Evolutionary conservation across 495 filamentous ascomycete species (phyloP).

Genomic region (Xylaria flabelliformis): DNA sequence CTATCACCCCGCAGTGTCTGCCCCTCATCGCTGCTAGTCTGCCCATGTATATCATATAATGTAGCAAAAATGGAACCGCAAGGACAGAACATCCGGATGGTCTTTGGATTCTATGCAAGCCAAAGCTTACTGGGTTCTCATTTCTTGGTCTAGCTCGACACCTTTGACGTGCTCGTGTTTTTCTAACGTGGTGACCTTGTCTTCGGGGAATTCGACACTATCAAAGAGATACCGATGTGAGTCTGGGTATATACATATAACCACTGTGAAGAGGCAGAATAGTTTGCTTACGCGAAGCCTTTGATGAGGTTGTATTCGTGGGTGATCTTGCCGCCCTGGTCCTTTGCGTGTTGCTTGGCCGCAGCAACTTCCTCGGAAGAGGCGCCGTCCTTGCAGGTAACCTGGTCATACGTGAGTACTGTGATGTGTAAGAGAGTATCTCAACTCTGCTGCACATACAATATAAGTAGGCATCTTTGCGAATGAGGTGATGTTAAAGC

Average conservation of each 20-base stretch:
- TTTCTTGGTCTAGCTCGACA: slow-evolving; percentile 75
- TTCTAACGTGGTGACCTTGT: slow-evolving; percentile 65
- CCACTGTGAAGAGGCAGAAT: not conserved
- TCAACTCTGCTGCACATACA: slow-evolving; percentile 51
- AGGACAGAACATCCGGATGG: not conserved
- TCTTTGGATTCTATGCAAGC: not conserved
- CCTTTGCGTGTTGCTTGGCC: slow-evolving; percentile 73
- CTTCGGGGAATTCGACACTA: slow-evolving; percentile 78
- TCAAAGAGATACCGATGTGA: slow-evolving; percentile 3
- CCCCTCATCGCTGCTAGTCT: slow-evolving; percentile 3
- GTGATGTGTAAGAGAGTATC: not conserved
- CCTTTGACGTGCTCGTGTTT: slow-evolving; percentile 69
- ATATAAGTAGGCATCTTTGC: slow-evolving; percentile 75
- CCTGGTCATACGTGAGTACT: slow-evolving; percentile 52
- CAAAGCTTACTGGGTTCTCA: slow-evolving; percentile 69
- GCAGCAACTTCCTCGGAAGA: slow-evolving; percentile 66
- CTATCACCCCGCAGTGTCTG: slow-evolving; percentile 22
- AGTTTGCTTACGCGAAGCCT: slow-evolving; percentile 78
- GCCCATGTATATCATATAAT: not conserved
- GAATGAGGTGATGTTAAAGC: slow-evolving; percentile 29
- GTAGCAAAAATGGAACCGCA: not conserved
- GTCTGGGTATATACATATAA: not conserved
- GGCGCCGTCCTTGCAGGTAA: slow-evolving; percentile 76
- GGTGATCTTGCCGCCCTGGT: slow-evolving; percentile 79
- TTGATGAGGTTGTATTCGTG: slow-evolving; percentile 87